These are phyloP conservation scores for Boletus reticuloceps DNA, from an alignment of 768 basidiomycete genomes.

Conservation along the genomic window DNA sequence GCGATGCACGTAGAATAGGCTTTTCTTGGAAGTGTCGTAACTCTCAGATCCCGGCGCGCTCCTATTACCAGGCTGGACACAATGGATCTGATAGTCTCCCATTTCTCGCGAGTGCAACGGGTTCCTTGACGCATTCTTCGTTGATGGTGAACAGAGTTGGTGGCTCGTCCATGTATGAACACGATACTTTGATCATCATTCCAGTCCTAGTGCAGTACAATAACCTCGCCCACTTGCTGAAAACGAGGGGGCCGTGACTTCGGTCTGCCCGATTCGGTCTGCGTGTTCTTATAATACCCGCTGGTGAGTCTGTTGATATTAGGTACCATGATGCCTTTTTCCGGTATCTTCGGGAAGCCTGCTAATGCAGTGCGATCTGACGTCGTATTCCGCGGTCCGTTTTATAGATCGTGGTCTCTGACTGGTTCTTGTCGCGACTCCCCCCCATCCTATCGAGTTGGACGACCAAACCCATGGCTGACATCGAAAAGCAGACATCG, in stretches of 20 bases:
- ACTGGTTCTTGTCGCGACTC: constrained; percentile 3
- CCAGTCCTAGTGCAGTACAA: background rate
- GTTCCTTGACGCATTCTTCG: background rate
- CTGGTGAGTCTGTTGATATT: constrained; percentile 3
- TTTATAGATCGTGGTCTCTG: constrained; percentile 26
- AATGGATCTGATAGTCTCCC: background rate
- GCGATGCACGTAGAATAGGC: constrained; percentile 10
- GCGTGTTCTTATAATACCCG: constrained; percentile 13
- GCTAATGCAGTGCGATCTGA: constrained; percentile 24
- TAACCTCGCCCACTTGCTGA: background rate
- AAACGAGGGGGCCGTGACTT: constrained; percentile 5
- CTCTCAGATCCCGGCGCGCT: background rate
- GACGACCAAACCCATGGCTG: constrained; percentile 23
- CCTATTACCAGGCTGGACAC: background rate
- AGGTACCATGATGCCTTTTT: constrained; percentile 15
- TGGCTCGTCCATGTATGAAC: constrained; percentile 1
- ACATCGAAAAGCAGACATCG: constrained; percentile 29
- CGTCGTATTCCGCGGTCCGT: constrained; percentile 9
- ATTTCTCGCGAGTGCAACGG: background rate
- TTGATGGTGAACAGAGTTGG: background rate
- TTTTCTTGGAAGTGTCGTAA: background rate
- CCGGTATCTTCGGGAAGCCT: constrained; percentile 25
- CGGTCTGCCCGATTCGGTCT: constrained; percentile 5
- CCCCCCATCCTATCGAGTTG: constrained; percentile 3
- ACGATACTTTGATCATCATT: background rate